Evolutionary conservation across 1,284 basidiomycete species (phyloP).

Genomic region (Baeospora myosura): DNA sequence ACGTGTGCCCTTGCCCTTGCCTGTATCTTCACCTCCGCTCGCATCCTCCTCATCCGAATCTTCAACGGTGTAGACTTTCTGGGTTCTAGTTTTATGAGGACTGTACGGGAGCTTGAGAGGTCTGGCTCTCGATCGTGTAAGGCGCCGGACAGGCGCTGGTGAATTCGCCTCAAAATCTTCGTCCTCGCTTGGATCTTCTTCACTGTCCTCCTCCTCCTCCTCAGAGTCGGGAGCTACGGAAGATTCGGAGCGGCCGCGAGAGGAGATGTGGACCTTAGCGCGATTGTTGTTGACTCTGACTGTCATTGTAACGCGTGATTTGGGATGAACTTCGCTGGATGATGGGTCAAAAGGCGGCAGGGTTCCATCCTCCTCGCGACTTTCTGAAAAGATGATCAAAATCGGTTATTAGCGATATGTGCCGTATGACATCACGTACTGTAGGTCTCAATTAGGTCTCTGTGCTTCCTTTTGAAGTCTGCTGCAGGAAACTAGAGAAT

Average conservation of each 20-base stretch:
- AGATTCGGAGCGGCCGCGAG: constrained; percentile 16
- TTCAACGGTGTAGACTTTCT: constrained; percentile 26
- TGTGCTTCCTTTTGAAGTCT: constrained; percentile 31
- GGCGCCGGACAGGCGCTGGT: constrained; percentile 18
- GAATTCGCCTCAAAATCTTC: constrained; percentile 19
- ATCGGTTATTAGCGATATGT: constrained; percentile 3
- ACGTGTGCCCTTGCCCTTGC: constrained; percentile 20
- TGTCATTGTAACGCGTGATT: constrained; percentile 40
- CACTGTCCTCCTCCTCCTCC: constrained; percentile 22
- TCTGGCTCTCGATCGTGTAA: constrained; percentile 18
- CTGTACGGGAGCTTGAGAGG: constrained; percentile 47
- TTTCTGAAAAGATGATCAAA: constrained; percentile 29
- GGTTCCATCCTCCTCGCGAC: constrained; percentile 31
- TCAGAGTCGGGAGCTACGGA: constrained; percentile 28
- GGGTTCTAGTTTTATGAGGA: constrained; percentile 48
- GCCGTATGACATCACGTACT: constrained; percentile 32
- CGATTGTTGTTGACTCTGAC: constrained; percentile 27
- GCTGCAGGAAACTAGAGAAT: constrained; percentile 32
- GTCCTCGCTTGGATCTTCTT: constrained; percentile 18
- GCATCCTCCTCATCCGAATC: constrained; percentile 35
- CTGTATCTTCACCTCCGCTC: constrained; percentile 28
- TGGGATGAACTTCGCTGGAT: constrained; percentile 50
- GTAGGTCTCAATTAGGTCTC: constrained; percentile 47
- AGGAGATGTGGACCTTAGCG: constrained; percentile 23
- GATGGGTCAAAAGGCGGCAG: constrained; percentile 56